Evolutionary conservation across 1,284 basidiomycete species (phyloP).

Genomic region (Tylopilus orsonianus): DNA sequence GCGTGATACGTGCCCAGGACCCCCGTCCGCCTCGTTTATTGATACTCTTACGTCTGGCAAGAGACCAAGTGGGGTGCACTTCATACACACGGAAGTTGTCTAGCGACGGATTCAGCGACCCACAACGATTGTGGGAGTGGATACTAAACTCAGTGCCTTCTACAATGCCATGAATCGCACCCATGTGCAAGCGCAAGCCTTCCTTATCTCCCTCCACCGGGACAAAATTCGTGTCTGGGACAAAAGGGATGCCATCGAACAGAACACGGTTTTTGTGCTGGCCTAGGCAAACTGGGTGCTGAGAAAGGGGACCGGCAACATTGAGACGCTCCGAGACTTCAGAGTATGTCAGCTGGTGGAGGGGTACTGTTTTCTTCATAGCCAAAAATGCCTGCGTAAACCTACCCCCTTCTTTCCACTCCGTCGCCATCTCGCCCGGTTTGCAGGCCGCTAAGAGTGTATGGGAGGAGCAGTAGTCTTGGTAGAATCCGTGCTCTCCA

Average conservation of each 20-base stretch:
- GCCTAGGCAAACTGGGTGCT: constrained; percentile 54
- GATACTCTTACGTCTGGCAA: constrained; percentile 42
- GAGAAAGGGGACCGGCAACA: constrained; percentile 34
- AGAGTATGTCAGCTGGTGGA: constrained; percentile 54
- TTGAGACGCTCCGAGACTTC: constrained; percentile 47
- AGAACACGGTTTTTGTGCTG: constrained; percentile 47
- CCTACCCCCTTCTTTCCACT: constrained; percentile 59
- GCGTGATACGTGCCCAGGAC: constrained; percentile 57
- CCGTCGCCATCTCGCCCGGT: constrained; percentile 50
- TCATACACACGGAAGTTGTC: constrained; percentile 49
- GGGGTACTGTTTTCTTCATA: constrained; percentile 41
- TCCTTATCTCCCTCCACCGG: constrained; percentile 42
- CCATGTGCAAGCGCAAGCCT: constrained; percentile 49
- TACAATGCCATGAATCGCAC: constrained; percentile 58
- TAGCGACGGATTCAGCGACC: constrained; percentile 55
- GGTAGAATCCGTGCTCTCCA: constrained; percentile 48
- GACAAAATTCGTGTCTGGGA: constrained; percentile 46
- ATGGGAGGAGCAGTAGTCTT: constrained; percentile 43
- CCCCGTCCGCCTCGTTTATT: constrained; percentile 35
- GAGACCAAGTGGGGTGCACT: constrained; percentile 57
- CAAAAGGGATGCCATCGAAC: constrained; percentile 57
- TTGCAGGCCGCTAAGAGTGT: constrained; percentile 55
- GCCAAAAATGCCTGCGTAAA: constrained; percentile 57
- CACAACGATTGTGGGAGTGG: constrained; percentile 56
- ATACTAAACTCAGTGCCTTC: constrained; percentile 59